Conservation (phyloP, 768 basidiomycete species). For the Cytidiella melzeri region DNA sequence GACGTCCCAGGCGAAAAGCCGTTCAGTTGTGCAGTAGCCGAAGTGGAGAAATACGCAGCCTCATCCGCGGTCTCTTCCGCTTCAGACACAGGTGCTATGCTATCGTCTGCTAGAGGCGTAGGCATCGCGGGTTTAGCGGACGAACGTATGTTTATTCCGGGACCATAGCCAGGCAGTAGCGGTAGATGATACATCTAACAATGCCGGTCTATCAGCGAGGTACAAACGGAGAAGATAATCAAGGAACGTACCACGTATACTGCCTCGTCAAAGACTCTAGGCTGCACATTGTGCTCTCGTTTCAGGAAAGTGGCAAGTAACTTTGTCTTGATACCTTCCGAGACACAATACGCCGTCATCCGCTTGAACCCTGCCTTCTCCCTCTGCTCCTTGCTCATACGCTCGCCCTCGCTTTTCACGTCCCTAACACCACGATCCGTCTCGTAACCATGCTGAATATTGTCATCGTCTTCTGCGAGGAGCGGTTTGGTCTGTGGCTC, state of each 20-base stretch:
- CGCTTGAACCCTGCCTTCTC: conserved; percentile 75
- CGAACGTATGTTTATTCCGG: conserved; percentile 79
- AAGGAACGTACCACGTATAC: conserved; percentile 71
- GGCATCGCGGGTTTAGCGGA: conserved; percentile 50
- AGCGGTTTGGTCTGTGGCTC: conserved; percentile 80
- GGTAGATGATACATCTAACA: conserved; percentile 88
- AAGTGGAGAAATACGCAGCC: conserved; percentile 51
- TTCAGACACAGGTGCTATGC: conserved; percentile 67
- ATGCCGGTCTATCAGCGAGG: not conserved
- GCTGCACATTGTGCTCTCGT: conserved; percentile 86
- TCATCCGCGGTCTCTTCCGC: conserved; percentile 68
- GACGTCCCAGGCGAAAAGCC: conserved; percentile 19
- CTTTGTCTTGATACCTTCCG: conserved; percentile 82
- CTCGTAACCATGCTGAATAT: conserved; percentile 53
- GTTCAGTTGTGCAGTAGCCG: conserved; percentile 10
- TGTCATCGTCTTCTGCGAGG: conserved; percentile 45
- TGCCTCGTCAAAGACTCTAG: conserved; percentile 88
- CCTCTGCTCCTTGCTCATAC: conserved; percentile 83
- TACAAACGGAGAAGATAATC: not conserved
- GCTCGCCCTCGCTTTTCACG: conserved; percentile 79
- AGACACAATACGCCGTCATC: conserved; percentile 86
- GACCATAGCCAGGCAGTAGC: conserved; percentile 85
- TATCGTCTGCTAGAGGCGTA: conserved; percentile 46
- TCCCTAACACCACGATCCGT: conserved; percentile 65
- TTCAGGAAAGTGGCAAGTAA: conserved; percentile 80